A percentile compares a stretch with the other conserved stretches of the same genome.
Conservation (phyloP, 129 eudicot species). For the Lonicera japonica region DNA sequence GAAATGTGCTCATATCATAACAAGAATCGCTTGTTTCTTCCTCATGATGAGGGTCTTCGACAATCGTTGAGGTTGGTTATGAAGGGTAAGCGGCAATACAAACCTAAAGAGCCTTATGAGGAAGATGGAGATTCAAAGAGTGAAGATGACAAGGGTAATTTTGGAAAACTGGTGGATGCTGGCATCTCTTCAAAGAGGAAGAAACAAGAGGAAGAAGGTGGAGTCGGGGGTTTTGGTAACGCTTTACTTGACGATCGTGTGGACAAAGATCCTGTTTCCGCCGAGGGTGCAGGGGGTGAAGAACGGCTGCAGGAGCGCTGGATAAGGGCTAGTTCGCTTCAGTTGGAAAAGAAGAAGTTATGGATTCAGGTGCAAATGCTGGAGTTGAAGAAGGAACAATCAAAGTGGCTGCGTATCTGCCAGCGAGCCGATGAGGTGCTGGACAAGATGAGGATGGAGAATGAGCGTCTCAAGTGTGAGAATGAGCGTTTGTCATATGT, state of each 20-base stretch:
- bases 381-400: conserved; percentile 18
- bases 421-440: conserved; percentile 22
- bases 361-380: conserved; percentile 20
- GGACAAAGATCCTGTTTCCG: neutral
- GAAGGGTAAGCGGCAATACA: neutral
- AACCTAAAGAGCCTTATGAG: neutral
- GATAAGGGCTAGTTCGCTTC: conserved; percentile 5
- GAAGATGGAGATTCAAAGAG: neutral
- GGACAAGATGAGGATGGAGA: conserved; percentile 30
- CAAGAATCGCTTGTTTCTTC: conserved; percentile 19
- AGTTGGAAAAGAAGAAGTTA: conserved; percentile 22
- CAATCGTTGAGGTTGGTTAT: conserved; percentile 8
- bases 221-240: neutral
- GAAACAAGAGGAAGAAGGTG: conserved; percentile 1
- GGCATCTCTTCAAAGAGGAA: neutral
- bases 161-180: neutral
- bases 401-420: conserved; percentile 15
- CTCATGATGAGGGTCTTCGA: conserved; percentile 24
- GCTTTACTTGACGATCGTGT: neutral
- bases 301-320: neutral
- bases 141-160: neutral
- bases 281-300: neutral
- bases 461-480: conserved; percentile 29
- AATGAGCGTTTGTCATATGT: conserved; percentile 26
- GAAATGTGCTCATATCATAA: conserved; percentile 37